Conservation (phyloP, 2,329 filamentous ascomycete species). For the Thielaviopsis musarum region DNA sequence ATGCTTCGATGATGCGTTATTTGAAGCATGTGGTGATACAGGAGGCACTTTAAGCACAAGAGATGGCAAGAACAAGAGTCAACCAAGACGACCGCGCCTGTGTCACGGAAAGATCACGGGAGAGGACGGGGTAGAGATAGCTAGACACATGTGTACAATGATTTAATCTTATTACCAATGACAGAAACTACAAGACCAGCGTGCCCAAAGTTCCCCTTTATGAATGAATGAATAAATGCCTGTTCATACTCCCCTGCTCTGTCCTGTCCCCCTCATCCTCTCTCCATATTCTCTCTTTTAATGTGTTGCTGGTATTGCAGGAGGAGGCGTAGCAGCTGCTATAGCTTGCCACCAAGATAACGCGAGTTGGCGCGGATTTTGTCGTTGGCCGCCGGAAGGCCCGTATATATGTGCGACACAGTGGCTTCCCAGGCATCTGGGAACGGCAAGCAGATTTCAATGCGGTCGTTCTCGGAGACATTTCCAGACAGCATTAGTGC, state of each 20-base stretch:
- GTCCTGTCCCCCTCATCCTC: not conserved
- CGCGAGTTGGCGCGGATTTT: constrained; percentile 34
- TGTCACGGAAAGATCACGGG: not conserved
- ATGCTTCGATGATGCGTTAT: too few species aligned
- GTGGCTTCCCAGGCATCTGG: constrained; percentile 40
- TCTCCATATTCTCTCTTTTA: not conserved
- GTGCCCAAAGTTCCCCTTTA: too few species aligned
- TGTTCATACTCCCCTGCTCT: not conserved
- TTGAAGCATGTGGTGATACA: too few species aligned
- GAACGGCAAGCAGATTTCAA: constrained; percentile 41
- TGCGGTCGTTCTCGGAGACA: constrained; percentile 32
- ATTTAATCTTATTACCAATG: too few species aligned
- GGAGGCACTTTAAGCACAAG: not conserved
- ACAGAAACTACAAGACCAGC: too few species aligned
- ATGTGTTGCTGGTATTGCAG: not conserved
- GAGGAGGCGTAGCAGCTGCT: not conserved
- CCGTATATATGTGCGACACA: constrained; percentile 37
- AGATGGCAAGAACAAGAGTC: not conserved
- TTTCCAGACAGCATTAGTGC: constrained; percentile 37
- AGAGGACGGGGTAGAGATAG: not conserved
- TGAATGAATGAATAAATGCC: too few species aligned
- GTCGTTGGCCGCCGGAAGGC: constrained; percentile 27
- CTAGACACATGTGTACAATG: not conserved
- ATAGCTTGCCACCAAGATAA: constrained; percentile 35
- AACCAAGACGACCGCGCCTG: not conserved